These are phyloP conservation scores for Mycena amicta DNA, from an alignment of 768 basidiomycete species.

Conservation along the genomic window DNA sequence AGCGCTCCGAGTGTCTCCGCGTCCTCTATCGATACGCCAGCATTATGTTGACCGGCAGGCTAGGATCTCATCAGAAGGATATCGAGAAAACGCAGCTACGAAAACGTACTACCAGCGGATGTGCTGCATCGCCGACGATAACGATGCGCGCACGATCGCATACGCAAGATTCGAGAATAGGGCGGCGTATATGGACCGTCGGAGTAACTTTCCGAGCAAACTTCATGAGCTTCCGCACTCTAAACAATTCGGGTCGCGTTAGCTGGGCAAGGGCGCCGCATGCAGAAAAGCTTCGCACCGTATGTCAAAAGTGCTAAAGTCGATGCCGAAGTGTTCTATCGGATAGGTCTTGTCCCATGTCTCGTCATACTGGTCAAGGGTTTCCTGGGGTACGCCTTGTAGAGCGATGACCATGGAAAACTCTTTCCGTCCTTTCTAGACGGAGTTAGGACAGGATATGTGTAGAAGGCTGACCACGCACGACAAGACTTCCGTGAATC, in stretches of 20 bases:
- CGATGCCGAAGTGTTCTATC: conserved; percentile 37
- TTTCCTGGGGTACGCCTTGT: conserved; percentile 15
- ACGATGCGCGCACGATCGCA: conserved; percentile 50
- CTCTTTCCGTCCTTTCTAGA: conserved; percentile 28
- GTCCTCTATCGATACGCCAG: conserved; percentile 61
- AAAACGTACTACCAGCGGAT: conserved; percentile 50
- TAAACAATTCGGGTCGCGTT: conserved; percentile 10
- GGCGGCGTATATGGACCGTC: conserved; percentile 31
- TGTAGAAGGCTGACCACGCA: conserved; percentile 13
- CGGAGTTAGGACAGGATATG: conserved; percentile 22
- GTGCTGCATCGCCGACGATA: conserved; percentile 64
- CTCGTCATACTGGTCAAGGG: conserved; percentile 27
- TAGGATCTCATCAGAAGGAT: conserved; percentile 23
- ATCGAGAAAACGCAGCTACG: background rate
- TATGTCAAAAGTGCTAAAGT: conserved; percentile 38
- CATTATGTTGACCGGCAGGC: conserved; percentile 58
- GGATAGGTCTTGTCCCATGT: conserved; percentile 35
- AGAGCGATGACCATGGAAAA: conserved; percentile 19
- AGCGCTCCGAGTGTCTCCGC: conserved; percentile 60
- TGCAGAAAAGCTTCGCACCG: conserved; percentile 29
- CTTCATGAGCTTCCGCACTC: conserved; percentile 37
- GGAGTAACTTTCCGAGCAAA: conserved; percentile 32
- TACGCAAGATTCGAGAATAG: conserved; percentile 48
- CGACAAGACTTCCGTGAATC: conserved; percentile 33
- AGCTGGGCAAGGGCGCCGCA: background rate